Evolutionary conservation across 345 rosid genomes (phyloP).

Genomic region (Eutrema heterophyllum): DNA sequence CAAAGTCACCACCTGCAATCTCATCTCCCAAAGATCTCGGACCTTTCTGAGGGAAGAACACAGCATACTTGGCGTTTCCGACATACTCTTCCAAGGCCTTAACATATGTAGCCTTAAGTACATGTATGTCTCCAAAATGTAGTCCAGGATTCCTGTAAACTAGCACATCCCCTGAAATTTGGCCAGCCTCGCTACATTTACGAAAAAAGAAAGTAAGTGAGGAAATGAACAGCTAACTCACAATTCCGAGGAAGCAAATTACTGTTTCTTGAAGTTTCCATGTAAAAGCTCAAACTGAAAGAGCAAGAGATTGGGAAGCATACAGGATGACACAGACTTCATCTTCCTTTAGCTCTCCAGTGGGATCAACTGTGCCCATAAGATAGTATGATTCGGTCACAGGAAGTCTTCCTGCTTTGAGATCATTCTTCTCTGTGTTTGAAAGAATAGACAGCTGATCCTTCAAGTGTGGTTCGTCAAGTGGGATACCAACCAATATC

Average conservation of each 20-base stretch:
- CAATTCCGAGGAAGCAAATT: not conserved
- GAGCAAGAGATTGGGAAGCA: slow-evolving; percentile 10
- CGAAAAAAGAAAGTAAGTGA: not conserved
- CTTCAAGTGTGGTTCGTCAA: slow-evolving; percentile 62
- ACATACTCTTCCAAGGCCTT: slow-evolving; percentile 45
- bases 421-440: slow-evolving; percentile 45
- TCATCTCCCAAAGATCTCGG: slow-evolving; percentile 74
- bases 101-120: slow-evolving; percentile 56
- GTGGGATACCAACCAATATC: slow-evolving; percentile 66
- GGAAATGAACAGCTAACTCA: not conserved
- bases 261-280: not conserved
- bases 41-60: slow-evolving; percentile 64
- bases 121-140: slow-evolving; percentile 83
- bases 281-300: not conserved
- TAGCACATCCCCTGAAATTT: slow-evolving; percentile 65
- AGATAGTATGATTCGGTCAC: slow-evolving; percentile 64
- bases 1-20: slow-evolving; percentile 77
- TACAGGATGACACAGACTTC: slow-evolving; percentile 87
- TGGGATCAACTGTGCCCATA: slow-evolving; percentile 89
- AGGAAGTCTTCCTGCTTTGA: slow-evolving; percentile 57
- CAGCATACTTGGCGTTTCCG: slow-evolving; percentile 74
- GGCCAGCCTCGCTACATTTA: slow-evolving; percentile 63
- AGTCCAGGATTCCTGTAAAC: slow-evolving; percentile 81
- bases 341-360: slow-evolving; percentile 48
- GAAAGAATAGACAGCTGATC: slow-evolving; percentile 33